These are phyloP conservation scores for Colletotrichum caudatum DNA, from an alignment of 2,329 filamentous ascomycete species.

Conservation along the genomic window DNA sequence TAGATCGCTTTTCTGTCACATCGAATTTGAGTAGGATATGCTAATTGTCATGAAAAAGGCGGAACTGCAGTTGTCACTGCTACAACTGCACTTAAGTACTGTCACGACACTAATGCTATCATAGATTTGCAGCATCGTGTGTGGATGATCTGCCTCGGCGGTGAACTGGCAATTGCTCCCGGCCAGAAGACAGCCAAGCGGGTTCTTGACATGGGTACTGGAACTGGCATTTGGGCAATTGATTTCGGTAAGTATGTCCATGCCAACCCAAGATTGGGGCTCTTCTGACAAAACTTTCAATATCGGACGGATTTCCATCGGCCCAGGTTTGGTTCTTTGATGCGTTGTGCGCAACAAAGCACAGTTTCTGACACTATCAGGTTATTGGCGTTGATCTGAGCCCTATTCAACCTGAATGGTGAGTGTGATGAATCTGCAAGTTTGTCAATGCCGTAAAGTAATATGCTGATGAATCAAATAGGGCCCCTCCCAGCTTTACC, in stretches of 20 bases:
- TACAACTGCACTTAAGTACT: no score
- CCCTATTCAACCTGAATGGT: slow-evolving; percentile 30
- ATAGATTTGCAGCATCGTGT: slow-evolving; percentile 53
- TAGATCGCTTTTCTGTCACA: background rate
- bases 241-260: slow-evolving; percentile 52
- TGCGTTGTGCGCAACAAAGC: background rate
- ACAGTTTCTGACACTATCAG: background rate
- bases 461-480: slow-evolving; percentile 25
- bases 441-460: background rate
- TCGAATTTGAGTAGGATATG: no score
- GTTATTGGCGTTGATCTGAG: slow-evolving; percentile 26
- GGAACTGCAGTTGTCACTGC: no score
- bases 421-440: background rate
- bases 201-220: slow-evolving; percentile 60
- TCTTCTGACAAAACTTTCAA: slow-evolving; percentile 8
- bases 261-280: background rate
- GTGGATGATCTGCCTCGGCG: slow-evolving; percentile 48
- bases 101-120: no score
- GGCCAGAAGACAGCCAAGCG: slow-evolving; percentile 44
- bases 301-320: slow-evolving; percentile 48
- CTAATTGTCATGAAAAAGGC: no score
- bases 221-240: slow-evolving; percentile 59
- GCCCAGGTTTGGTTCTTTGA: slow-evolving; percentile 42
- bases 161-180: slow-evolving; percentile 47
- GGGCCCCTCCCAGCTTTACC: slow-evolving; percentile 60